Evolutionary conservation across 768 basidiomycete genomes (phyloP).

Genomic region (Tulasnella sp.): DNA sequence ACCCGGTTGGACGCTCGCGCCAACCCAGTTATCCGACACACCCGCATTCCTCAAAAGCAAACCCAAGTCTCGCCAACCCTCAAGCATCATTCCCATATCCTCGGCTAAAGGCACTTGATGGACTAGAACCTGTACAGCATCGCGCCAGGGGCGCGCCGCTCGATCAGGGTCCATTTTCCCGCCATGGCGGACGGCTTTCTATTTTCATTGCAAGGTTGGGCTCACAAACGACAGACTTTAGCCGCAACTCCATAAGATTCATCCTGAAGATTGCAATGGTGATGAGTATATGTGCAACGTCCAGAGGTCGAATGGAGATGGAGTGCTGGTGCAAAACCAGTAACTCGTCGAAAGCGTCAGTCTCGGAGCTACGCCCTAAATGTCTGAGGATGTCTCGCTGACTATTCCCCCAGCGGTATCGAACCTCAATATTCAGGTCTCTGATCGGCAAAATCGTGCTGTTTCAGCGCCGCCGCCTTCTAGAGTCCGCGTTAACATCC

Average conservation of each 20-base stretch:
- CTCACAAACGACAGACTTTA: neutral
- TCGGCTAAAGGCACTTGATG: neutral
- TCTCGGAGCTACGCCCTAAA: neutral
- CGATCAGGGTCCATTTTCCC: neutral
- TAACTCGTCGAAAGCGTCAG: neutral
- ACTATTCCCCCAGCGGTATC: neutral
- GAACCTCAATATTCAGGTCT: neutral
- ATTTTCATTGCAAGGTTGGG: neutral
- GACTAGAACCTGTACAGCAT: neutral
- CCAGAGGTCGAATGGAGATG: neutral
- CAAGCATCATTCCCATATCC: neutral
- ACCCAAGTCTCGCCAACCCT: neutral
- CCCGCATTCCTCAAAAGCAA: neutral
- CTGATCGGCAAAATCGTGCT: neutral
- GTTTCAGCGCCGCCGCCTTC: neutral
- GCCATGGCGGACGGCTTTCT: neutral
- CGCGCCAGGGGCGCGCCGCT: neutral
- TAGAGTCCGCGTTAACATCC: neutral
- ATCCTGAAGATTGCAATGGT: neutral
- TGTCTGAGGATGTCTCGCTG: neutral
- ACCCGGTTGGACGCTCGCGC: neutral
- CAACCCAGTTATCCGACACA: neutral
- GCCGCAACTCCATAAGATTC: neutral
- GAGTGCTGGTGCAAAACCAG: neutral
- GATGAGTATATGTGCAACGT: neutral